Evolutionary conservation across 768 basidiomycete species (phyloP), one percentile per base, ranked within the genome.

Genomic region (Erythrobasidium yunnanense): DNA sequence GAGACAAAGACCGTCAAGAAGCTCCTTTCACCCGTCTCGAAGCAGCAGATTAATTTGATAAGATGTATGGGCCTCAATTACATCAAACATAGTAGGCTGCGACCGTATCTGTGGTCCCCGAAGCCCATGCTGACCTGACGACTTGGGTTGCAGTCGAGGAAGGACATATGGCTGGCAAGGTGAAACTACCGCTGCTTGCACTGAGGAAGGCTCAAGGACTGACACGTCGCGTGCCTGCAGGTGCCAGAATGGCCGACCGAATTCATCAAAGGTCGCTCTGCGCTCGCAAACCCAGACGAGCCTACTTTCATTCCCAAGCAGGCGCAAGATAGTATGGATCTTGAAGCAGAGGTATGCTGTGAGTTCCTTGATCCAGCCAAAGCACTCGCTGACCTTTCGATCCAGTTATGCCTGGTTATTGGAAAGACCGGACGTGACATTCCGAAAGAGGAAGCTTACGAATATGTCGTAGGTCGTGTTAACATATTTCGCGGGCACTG

Each of bases 201-300:
- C 15, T 20, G 22, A 45, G 42, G 42, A 45, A 45, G 15, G 42
- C 15, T 45, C 15, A 45, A 15, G 15, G 15, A 15, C 22, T 15
- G 42, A 15, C 15, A 15, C 22, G 22, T 52, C 3, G 29, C n/a
- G 54, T 22, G 4, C 7, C 2, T 30, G 11, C 20, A 63, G 60
- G 38, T 51, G 17, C 60, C 49, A 2, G 35, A 63, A 51, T 63
- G 60, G 60, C 60, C 60, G 33, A 63, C 60, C 11, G 47, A 63
- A 32, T 63, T 63, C 47, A 63, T 63, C 60, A 63, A 63, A 38
- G 60, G 60, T 33, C 60, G 60, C 32, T 63, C 60, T 4, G 45
- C 60, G 18, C 60, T 63, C 2, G 60, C 60, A n/a, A 63, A 63
- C 49, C 60, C 60, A 33, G 60, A 63, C 27, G 60, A 63, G 27